Evolutionary conservation across 2,329 filamentous ascomycete species (phyloP), one percentile per base, ranked within the genome.

Genomic region (Fusarium chuoi): DNA sequence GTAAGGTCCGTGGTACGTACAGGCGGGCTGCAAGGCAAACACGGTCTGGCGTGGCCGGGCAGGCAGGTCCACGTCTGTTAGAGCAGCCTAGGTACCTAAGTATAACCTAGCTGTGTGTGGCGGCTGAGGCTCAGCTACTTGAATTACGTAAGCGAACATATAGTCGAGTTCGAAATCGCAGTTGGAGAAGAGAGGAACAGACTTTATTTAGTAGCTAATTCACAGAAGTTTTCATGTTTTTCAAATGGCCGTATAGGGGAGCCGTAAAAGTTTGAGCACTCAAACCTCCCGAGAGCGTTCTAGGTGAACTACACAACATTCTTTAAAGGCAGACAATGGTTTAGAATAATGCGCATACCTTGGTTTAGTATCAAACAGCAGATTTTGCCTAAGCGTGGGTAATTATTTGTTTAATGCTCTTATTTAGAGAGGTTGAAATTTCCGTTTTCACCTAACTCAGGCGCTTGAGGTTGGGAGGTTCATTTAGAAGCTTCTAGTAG

Each of bases 11-110:
- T 73, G 38, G 73, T 71, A 78, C 75, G 75, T 76, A 77, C 62
- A 72, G 62, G 44, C 45, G 51, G 54, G 66, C 62, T 70, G 75
- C 80, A 82, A 84, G 83, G 83, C 83, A 84, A 84, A 84, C 83
- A 83, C 78, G 77, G 76, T 81, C 81, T 84, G 82, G 82, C 82
- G 82, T 78, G 81, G 80, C 80, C 79, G 54, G 51, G 74, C 67
- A 73, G 39, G 18, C n/a, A 69, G 66, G 51, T 74, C 75, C 65
- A 77, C 75, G 75, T 70, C 59, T 68, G 48, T 62, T 65, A 44
- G 63, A 55, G 72, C 24, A 72, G 72, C 68, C 72, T 73, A 44
- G 11, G 30, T 30, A n/a, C n/a, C n/a, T n/a, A 14, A 14, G 33
- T 33, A 14, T 13, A 33, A 33, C 33, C 33, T 13, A 33, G 13